phyloP scores from a whole-genome alignment of 164 flowering plant genomes.

The Annona squamosa region DNA sequence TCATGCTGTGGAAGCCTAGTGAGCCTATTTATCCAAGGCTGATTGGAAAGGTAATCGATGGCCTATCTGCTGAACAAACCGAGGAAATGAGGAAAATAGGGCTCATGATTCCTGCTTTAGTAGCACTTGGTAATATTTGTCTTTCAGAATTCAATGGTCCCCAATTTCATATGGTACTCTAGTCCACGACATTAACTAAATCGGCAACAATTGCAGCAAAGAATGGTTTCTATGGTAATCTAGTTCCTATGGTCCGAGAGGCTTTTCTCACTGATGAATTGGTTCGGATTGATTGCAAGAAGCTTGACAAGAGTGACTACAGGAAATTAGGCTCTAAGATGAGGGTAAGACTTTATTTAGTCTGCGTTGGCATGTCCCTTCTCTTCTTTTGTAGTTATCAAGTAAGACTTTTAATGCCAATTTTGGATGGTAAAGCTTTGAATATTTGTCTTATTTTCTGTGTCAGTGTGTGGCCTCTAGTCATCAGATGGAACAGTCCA shows the following conservation, averaged over 20 bases:
- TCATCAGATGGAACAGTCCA: neutral
- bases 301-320: constrained; percentile 77
- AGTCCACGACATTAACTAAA: neutral
- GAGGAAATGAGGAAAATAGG: constrained; percentile 88
- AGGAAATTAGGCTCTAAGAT: constrained; percentile 90
- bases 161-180: neutral
- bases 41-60: constrained; percentile 72
- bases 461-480: neutral
- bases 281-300: constrained; percentile 76
- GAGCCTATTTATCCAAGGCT: constrained; percentile 87
- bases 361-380: neutral
- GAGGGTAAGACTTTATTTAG: constrained; percentile 40
- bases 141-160: constrained; percentile 1
- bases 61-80: constrained; percentile 77
- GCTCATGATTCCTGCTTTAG: constrained; percentile 56
- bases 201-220: constrained; percentile 48
- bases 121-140: constrained; percentile 59
- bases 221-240: constrained; percentile 85
- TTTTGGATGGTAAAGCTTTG: no score
- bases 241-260: constrained; percentile 86
- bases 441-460: neutral
- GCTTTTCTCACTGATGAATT: constrained; percentile 78
- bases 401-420: neutral
- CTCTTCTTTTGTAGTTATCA: neutral
- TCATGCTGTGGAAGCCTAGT: constrained; percentile 95